phyloP scores from a whole-genome alignment of 345 rosid genomes.

The Dimocarpus longan region DNA sequence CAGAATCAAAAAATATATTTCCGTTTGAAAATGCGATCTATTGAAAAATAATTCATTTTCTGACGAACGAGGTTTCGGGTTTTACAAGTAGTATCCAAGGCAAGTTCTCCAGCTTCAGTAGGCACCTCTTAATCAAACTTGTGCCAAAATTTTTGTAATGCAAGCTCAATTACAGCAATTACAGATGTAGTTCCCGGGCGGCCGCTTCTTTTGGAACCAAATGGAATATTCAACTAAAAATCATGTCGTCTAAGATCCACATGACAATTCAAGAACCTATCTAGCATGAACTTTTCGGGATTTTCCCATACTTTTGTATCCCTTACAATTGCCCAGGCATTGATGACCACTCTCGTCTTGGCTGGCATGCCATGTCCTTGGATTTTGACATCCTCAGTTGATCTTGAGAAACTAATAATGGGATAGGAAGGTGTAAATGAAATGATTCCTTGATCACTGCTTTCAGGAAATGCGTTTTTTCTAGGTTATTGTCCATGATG shows the following conservation, averaged over 20 bases:
- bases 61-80: no score
- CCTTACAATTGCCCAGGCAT: neutral
- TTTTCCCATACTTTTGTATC: neutral
- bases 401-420: neutral
- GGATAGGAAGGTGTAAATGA: neutral
- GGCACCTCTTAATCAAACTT: constrained; percentile 1
- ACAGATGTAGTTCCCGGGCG: neutral
- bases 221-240: neutral
- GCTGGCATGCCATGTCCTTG: neutral
- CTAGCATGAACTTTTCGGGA: neutral
- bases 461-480: neutral
- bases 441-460: neutral
- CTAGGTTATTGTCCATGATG: neutral
- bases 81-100: no score
- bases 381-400: neutral
- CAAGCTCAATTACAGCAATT: neutral
- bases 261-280: neutral
- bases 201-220: neutral
- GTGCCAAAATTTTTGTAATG: neutral
- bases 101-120: neutral
- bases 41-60: no score
- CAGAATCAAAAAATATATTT: no score
- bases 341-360: neutral
- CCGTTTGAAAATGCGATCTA: no score
- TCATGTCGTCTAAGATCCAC: neutral